These are phyloP conservation scores for Thuidium tamariscinum DNA, from an alignment of 225 moss, liverwort and hornwort genomes.

Conservation along the genomic window DNA sequence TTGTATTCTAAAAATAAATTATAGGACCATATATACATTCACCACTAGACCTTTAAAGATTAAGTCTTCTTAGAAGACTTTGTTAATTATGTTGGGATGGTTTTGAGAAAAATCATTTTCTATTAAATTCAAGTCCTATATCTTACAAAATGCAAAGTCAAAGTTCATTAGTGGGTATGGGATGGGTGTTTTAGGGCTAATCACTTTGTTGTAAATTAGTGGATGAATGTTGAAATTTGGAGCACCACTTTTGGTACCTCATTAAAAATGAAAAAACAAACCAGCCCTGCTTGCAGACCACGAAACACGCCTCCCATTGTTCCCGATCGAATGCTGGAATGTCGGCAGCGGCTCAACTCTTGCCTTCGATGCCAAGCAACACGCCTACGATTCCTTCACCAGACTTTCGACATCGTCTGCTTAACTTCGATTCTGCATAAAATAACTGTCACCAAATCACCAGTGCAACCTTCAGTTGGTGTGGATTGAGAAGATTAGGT, in stretches of 20 bases:
- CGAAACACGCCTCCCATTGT: not conserved
- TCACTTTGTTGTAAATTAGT: too few relatives aligned
- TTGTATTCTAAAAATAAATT: not conserved
- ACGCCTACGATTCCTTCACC: not conserved
- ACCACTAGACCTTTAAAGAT: fast-evolving
- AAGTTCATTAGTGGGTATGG: too few relatives aligned
- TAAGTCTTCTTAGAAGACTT: too few relatives aligned
- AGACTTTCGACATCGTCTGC: not conserved
- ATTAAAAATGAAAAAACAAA: too few relatives aligned
- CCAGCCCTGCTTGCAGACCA: not conserved
- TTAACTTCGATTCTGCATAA: not conserved
- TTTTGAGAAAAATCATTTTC: not conserved
- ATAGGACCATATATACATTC: not conserved
- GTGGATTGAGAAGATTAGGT: not conserved
- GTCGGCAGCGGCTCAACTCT: not conserved
- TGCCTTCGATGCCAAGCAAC: conserved; percentile 14
- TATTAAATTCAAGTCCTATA: too few relatives aligned
- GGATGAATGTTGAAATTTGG: too few relatives aligned
- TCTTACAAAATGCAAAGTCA: too few relatives aligned
- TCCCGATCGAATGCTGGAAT: not conserved
- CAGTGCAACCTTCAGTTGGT: not conserved
- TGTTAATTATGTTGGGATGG: too few relatives aligned
- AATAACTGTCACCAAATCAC: not conserved
- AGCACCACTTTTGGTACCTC: too few relatives aligned
- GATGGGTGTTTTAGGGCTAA: too few relatives aligned